These are phyloP conservation scores for Solanum hybrid DNA, from an alignment of 305 asterid genomes.

Conservation along the genomic window DNA sequence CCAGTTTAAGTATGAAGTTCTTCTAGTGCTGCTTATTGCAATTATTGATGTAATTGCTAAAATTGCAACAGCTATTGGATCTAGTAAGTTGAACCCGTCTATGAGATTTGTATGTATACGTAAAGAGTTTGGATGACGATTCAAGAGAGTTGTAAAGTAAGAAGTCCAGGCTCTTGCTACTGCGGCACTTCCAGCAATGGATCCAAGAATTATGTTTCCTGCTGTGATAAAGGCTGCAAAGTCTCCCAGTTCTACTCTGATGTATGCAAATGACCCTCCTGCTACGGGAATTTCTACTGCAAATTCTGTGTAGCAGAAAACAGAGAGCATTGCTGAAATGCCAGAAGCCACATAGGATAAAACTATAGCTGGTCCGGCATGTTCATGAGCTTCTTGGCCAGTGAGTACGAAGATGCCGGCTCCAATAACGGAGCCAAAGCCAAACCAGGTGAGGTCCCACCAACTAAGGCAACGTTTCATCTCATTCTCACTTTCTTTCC, in stretches of 20 bases:
- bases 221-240: conserved; percentile 64
- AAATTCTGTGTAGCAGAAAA: conserved; percentile 28
- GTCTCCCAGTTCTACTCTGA: conserved; percentile 60
- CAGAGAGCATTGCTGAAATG: conserved; percentile 24
- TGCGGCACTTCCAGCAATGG: conserved; percentile 41
- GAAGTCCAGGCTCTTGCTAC: conserved; percentile 69
- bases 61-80: conserved; percentile 39
- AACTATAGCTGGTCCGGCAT: conserved; percentile 22
- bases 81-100: conserved; percentile 34
- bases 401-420: conserved; percentile 34
- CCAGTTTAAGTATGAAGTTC: conserved; percentile 40
- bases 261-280: conserved; percentile 62
- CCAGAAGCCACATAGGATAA: conserved; percentile 23
- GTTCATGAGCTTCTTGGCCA: conserved; percentile 15
- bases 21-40: conserved; percentile 38
- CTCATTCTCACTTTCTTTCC: conserved; percentile 18
- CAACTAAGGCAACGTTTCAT: conserved; percentile 18
- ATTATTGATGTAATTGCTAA: conserved; percentile 16
- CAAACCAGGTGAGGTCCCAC: conserved; percentile 31
- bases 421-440: conserved; percentile 30
- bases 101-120: conserved; percentile 27
- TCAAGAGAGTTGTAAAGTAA: conserved; percentile 40
- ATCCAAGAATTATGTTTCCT: conserved; percentile 61
- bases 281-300: conserved; percentile 31
- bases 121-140: conserved; percentile 19